phyloP scores from a whole-genome alignment of 768 basidiomycete genomes.

The Boletus tomentosulus region DNA sequence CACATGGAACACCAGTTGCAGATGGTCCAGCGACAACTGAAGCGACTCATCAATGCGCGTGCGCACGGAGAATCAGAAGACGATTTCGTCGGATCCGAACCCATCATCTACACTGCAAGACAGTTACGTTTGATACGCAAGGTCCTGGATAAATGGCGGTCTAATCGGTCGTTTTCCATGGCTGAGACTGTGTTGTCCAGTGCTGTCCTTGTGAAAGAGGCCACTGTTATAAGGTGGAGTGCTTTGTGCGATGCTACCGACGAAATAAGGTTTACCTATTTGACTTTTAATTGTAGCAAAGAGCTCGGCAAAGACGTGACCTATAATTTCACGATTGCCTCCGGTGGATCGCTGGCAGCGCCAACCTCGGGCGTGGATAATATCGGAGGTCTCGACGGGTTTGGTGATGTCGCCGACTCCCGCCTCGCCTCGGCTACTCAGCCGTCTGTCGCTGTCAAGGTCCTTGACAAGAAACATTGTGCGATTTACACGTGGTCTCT shows the following conservation, averaged over 20 bases:
- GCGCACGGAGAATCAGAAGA: conserved; percentile 72
- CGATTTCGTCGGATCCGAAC: conserved; percentile 64
- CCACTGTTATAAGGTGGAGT: conserved; percentile 80
- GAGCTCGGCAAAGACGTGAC: conserved; percentile 83
- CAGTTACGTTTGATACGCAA: conserved; percentile 81
- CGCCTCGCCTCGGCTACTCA: conserved; percentile 68
- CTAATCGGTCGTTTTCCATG: conserved; percentile 85
- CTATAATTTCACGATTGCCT: conserved; percentile 92
- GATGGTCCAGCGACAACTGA: conserved; percentile 79
- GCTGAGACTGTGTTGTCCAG: conserved; percentile 82
- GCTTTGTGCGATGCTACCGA: background rate
- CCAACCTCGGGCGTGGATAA: conserved; percentile 83
- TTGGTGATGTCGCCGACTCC: conserved; percentile 90
- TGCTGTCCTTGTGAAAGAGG: conserved; percentile 88
- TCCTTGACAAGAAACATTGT: conserved; percentile 82
- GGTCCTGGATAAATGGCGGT: conserved; percentile 82
- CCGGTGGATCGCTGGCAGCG: conserved; percentile 71
- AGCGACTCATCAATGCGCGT: conserved; percentile 69
- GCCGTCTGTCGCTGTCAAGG: conserved; percentile 85
- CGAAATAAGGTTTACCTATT: conserved; percentile 4
- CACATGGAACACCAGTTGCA: conserved; percentile 89
- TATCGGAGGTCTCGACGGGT: conserved; percentile 83
- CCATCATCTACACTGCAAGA: conserved; percentile 75
- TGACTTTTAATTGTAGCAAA: conserved; percentile 46
- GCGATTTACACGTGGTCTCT: conserved; percentile 92